Conservation (phyloP, 2,329 filamentous ascomycete genomes). For the Xylariaceae sp. region DNA sequence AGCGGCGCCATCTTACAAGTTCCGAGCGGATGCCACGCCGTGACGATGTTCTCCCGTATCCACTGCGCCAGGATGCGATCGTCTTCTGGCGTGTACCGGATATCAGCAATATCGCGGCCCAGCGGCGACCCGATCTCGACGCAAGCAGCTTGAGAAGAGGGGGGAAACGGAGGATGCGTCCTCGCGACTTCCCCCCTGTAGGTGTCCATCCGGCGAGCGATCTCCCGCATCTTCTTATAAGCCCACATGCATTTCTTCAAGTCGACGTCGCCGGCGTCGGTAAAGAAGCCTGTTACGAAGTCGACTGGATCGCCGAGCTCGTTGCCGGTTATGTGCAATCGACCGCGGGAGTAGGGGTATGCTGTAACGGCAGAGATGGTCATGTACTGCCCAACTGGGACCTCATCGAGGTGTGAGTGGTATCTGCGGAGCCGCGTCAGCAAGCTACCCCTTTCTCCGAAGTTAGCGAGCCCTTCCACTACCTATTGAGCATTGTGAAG, state of each 20-base stretch:
- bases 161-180: conserved; percentile 40
- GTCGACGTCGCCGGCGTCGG: conserved; percentile 45
- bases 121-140: conserved; percentile 23
- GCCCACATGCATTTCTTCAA: conserved; percentile 53
- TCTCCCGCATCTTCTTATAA: conserved; percentile 59
- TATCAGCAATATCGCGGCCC: conserved; percentile 20
- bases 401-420: too few species aligned
- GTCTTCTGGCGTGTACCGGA: conserved; percentile 43
- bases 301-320: conserved; percentile 4
- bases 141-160: conserved; percentile 34
- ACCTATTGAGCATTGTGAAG: neutral
- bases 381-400: conserved; percentile 44
- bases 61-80: conserved; percentile 38
- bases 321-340: conserved; percentile 50
- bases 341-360: conserved; percentile 57
- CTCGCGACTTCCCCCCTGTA: conserved; percentile 41
- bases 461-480: too few species aligned
- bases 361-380: conserved; percentile 48
- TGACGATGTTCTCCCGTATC: conserved; percentile 29
- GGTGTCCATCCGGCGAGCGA: conserved; percentile 48
- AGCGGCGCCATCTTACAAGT: conserved; percentile 30
- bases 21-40: conserved; percentile 33
- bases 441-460: too few species aligned
- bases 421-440: too few species aligned
- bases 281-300: conserved; percentile 6